Evolutionary conservation across 169 alveolate genomes (phyloP).

Genomic region (Babesia gibsoni): DNA sequence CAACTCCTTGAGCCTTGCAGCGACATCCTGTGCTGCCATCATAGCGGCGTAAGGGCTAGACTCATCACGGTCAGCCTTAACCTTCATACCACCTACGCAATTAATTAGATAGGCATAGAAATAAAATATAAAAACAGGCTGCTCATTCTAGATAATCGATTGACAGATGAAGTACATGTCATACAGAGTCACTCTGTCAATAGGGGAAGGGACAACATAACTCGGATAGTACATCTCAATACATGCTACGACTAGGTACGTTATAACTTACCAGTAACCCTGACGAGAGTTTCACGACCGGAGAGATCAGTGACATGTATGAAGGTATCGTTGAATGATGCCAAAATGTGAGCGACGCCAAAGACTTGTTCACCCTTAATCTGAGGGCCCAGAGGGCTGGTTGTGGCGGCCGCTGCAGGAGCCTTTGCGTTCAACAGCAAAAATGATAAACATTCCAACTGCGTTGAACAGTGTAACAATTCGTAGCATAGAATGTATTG

Average conservation of each 20-base stretch:
- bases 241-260: too few relatives aligned
- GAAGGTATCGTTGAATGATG: slow-evolving; percentile 99
- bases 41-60: slow-evolving; percentile 99
- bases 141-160: too few relatives aligned
- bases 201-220: not conserved
- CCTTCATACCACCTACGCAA: slow-evolving; percentile 99
- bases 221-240: too few relatives aligned
- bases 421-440: slow-evolving; percentile 28
- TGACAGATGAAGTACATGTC: not conserved
- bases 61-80: slow-evolving; percentile 99
- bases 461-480: too few relatives aligned
- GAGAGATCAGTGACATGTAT: slow-evolving; percentile 99
- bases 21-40: slow-evolving; percentile 99
- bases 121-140: not conserved
- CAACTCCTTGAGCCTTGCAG: slow-evolving; percentile 93
- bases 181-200: not conserved
- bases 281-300: slow-evolving; percentile 98
- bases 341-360: slow-evolving; percentile 99
- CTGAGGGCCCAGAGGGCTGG: slow-evolving; percentile 76
- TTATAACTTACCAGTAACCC: slow-evolving; percentile 89
- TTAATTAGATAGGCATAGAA: not conserved
- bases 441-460: too few relatives aligned
- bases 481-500: too few relatives aligned
- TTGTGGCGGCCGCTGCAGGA: slow-evolving; percentile 58
- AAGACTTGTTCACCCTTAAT: slow-evolving; percentile 91